Conservation (phyloP, 2,329 filamentous ascomycete species). For the Phoma sp. region DNA sequence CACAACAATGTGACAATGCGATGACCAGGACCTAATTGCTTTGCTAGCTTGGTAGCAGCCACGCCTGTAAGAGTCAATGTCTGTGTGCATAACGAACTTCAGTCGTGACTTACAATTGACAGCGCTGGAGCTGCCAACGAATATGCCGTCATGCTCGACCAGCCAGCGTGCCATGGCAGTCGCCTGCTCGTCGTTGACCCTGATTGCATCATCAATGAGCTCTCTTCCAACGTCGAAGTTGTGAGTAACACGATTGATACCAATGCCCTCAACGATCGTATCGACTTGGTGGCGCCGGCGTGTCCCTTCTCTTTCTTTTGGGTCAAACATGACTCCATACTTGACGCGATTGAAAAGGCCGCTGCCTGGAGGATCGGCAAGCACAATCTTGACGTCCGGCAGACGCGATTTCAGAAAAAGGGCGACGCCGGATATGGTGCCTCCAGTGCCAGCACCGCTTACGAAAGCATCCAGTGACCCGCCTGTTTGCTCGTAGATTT, state of each 20-base stretch:
- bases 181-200: conserved; percentile 87
- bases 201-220: conserved; percentile 87
- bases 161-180: conserved; percentile 94
- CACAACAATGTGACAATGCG: conserved; percentile 83
- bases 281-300: conserved; percentile 89
- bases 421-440: conserved; percentile 88
- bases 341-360: conserved; percentile 91
- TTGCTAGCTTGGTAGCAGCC: conserved; percentile 73
- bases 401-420: conserved; percentile 78
- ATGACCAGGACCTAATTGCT: conserved; percentile 65
- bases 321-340: conserved; percentile 94
- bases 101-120: conserved; percentile 75
- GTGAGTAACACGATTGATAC: conserved; percentile 89
- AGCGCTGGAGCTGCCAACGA: conserved; percentile 92
- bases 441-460: conserved; percentile 91
- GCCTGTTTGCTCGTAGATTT: conserved; percentile 80
- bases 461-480: conserved; percentile 85
- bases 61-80: conserved; percentile 54
- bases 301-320: conserved; percentile 89
- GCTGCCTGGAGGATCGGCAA: conserved; percentile 93
- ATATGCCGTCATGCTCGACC: conserved; percentile 93
- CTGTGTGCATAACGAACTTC: not conserved
- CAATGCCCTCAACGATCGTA: conserved; percentile 93
- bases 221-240: conserved; percentile 91
- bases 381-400: conserved; percentile 71